Evolutionary conservation across 495 filamentous ascomycete species (phyloP).

Genomic region (Hypoxylon fuscum): DNA sequence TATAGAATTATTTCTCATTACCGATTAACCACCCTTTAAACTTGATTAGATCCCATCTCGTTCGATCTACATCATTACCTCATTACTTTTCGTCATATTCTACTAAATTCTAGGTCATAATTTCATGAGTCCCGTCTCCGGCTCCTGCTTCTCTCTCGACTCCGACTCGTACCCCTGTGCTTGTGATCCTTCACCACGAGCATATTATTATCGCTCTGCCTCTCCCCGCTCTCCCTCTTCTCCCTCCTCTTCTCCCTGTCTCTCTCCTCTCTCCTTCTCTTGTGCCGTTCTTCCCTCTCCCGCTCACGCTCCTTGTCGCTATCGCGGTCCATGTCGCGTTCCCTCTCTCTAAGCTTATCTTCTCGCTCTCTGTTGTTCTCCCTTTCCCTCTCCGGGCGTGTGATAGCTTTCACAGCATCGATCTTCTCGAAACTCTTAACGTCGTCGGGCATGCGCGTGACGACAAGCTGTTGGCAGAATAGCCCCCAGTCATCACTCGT

Average conservation of each 20-base stretch:
- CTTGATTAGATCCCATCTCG: no score
- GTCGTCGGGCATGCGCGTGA: constrained; percentile 63
- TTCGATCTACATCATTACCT: not conserved
- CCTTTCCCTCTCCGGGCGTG: constrained; percentile 23
- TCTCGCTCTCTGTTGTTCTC: constrained; percentile 17
- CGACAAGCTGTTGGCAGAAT: constrained; percentile 62
- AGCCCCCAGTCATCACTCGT: constrained; percentile 61
- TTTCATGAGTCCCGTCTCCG: no score
- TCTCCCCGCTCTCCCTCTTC: constrained; percentile 28
- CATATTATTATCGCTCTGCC: constrained; percentile 35
- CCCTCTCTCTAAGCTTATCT: constrained; percentile 24
- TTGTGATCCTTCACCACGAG: constrained; percentile 42
- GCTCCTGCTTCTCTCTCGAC: constrained; percentile 47
- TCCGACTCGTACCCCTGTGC: constrained; percentile 47
- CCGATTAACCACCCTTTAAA: no score
- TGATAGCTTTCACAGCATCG: constrained; percentile 37
- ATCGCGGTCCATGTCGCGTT: constrained; percentile 40
- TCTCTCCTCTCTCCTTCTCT: constrained; percentile 19
- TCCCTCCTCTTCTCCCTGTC: constrained; percentile 31
- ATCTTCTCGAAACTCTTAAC: constrained; percentile 56
- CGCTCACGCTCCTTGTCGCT: constrained; percentile 47
- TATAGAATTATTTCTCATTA: no score
- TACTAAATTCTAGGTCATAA: constrained; percentile 40
- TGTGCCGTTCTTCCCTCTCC: constrained; percentile 39
- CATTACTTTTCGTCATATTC: not conserved